A percentile compares a stretch with the other conserved stretches of the same genome.
These are phyloP conservation scores for Gillenia trifoliata DNA, from an alignment of 306 rosid species.

Conservation along the genomic window DNA sequence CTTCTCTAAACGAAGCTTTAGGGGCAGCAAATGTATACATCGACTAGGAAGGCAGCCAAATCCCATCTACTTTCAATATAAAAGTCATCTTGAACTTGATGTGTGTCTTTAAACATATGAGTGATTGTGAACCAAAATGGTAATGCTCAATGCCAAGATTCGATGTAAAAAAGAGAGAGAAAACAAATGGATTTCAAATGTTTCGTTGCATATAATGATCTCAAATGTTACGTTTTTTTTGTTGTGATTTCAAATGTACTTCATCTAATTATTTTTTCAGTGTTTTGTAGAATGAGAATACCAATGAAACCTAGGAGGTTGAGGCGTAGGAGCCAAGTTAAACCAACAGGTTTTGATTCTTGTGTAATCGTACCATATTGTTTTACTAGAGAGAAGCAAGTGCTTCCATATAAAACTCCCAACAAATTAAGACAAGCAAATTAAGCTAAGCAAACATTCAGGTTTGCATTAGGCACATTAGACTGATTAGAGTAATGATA, in stretches of 20 bases:
- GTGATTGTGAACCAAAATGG: neutral
- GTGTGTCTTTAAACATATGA: neutral
- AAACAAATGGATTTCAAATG: neutral
- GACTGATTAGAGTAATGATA: neutral
- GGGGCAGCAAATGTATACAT: neutral
- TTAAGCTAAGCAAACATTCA: no score
- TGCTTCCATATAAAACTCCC: no score
- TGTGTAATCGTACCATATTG: neutral
- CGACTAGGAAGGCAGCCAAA: neutral
- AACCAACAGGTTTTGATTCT: neutral
- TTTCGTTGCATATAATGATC: neutral
- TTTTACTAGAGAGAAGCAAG: no score
- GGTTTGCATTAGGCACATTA: neutral
- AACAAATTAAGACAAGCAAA: no score
- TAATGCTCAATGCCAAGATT: neutral
- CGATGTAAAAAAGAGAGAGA: neutral
- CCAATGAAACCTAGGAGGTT: no score
- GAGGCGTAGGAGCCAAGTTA: neutral
- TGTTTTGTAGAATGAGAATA: no score
- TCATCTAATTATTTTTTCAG: no score
- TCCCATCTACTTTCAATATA: neutral
- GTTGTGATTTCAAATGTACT: neutral
- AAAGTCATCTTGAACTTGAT: neutral
- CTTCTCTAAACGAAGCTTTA: neutral
- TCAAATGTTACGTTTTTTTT: neutral